Evolutionary conservation across 768 basidiomycete species (phyloP).

Genomic region (Russula abietina): DNA sequence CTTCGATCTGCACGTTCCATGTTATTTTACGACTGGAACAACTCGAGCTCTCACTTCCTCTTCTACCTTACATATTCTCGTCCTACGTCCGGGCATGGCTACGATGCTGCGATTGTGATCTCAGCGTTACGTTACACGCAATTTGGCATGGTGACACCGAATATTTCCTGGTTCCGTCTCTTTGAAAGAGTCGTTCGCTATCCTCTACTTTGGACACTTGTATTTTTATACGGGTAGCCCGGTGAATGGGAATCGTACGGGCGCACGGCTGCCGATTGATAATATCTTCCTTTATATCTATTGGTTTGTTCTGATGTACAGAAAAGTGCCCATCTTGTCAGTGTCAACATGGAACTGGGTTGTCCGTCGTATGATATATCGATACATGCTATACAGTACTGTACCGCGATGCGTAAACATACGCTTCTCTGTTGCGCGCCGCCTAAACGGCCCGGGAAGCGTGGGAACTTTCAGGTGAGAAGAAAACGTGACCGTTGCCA

Average conservation of each 20-base stretch:
- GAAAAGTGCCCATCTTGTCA: no score
- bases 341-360: no score
- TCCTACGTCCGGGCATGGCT: not conserved
- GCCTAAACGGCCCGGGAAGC: no score
- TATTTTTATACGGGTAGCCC: slow-evolving; percentile 10
- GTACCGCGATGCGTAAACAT: no score
- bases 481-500: no score
- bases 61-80: not conserved
- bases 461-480: no score
- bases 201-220: slow-evolving; percentile 6
- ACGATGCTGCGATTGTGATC: not conserved
- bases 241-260: not conserved
- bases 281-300: not conserved
- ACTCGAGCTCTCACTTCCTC: not conserved
- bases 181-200: slow-evolving; percentile 6
- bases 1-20: slow-evolving; percentile 17
- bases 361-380: no score
- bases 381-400: no score
- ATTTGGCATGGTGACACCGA: not conserved
- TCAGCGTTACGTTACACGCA: not conserved
- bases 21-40: slow-evolving; percentile 6
- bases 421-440: no score
- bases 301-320: not conserved
- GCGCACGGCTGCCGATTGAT: not conserved
- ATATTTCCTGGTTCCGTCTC: slow-evolving; percentile 7